These are phyloP conservation scores for Plasmodium cynomolgi DNA, from an alignment of 169 alveolate genomes.

Conservation along the genomic window DNA sequence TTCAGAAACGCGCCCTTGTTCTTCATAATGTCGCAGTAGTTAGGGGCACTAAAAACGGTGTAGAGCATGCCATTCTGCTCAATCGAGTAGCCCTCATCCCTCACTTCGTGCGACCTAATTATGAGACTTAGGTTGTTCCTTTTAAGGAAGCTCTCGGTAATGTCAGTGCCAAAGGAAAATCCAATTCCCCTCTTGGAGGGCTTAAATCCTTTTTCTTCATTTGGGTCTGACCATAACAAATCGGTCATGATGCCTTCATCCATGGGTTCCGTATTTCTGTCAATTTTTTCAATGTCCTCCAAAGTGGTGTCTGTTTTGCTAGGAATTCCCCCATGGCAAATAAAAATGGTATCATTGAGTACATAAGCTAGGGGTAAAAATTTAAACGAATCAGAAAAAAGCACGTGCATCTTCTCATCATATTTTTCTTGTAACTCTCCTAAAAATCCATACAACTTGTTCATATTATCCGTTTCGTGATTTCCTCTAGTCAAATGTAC, in stretches of 20 bases:
- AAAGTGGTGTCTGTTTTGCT: conserved; percentile 95
- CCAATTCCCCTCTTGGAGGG: conserved; percentile 99
- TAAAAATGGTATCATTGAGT: conserved; percentile 94
- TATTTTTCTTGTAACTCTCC: conserved; percentile 98
- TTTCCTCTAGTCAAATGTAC: conserved; percentile 98
- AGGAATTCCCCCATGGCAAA: conserved; percentile 98
- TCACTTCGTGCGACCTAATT: conserved; percentile 98
- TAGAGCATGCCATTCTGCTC: conserved; percentile 97
- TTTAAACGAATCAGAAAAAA: conserved; percentile 93
- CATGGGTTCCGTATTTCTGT: conserved; percentile 96
- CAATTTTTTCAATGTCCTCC: conserved; percentile 92
- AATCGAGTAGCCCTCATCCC: conserved; percentile 97
- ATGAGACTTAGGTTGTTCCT: conserved; percentile 92
- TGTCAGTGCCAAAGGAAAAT: conserved; percentile 97
- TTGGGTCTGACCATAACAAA: conserved; percentile 99
- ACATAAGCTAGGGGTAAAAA: conserved; percentile 97
- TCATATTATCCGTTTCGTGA: conserved; percentile 98
- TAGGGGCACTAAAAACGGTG: conserved; percentile 99
- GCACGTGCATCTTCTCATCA: conserved; percentile 94
- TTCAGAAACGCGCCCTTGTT: conserved; percentile 96
- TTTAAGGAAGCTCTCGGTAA: conserved; percentile 93
- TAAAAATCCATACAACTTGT: conserved; percentile 98
- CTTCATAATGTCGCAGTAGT: conserved; percentile 99
- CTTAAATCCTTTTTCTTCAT: conserved; percentile 94
- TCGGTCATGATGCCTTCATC: conserved; percentile 96